phyloP scores from a whole-genome alignment of 257 asterid genomes.

The Ilex asprella region DNA sequence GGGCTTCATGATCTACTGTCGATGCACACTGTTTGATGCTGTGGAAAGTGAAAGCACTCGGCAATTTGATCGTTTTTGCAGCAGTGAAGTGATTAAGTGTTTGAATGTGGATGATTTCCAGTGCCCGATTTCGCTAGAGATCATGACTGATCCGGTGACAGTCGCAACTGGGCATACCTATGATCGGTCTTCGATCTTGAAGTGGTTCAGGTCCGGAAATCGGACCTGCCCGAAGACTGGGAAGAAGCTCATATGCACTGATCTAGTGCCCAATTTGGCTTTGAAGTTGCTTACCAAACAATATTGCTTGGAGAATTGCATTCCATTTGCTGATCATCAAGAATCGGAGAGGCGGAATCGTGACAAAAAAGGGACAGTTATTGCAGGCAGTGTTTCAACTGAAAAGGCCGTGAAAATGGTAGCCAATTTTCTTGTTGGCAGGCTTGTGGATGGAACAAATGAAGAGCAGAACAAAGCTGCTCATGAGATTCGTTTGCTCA shows the following conservation, averaged over 20 bases:
- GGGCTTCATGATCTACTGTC: slow-evolving; percentile 52
- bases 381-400: slow-evolving; percentile 33
- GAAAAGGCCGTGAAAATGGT: slow-evolving; percentile 46
- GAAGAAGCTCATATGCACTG: slow-evolving; percentile 30
- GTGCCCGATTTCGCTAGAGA: slow-evolving; percentile 77
- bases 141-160: slow-evolving; percentile 81
- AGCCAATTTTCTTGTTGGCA: slow-evolving; percentile 42
- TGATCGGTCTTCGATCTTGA: slow-evolving; percentile 58
- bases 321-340: slow-evolving; percentile 20
- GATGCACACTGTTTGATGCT: slow-evolving; percentile 43
- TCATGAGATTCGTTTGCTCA: slow-evolving; percentile 64
- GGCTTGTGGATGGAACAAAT: slow-evolving; percentile 30
- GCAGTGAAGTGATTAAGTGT: slow-evolving; percentile 13
- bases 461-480: slow-evolving; percentile 43
- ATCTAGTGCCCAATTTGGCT: slow-evolving; percentile 58
- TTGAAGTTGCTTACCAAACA: slow-evolving; percentile 45
- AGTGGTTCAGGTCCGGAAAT: slow-evolving; percentile 74
- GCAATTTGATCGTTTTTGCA: slow-evolving; percentile 5
- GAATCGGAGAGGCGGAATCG: slow-evolving; percentile 20
- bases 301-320: slow-evolving; percentile 28
- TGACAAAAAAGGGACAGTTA: slow-evolving; percentile 10
- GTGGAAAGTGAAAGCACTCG: slow-evolving; percentile 10
- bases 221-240: slow-evolving; percentile 82
- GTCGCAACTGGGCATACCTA: slow-evolving; percentile 78
- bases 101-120: slow-evolving; percentile 65